Evolutionary conservation across 2,329 filamentous ascomycete species (phyloP).

Genomic region (Microascus cirrosus): DNA sequence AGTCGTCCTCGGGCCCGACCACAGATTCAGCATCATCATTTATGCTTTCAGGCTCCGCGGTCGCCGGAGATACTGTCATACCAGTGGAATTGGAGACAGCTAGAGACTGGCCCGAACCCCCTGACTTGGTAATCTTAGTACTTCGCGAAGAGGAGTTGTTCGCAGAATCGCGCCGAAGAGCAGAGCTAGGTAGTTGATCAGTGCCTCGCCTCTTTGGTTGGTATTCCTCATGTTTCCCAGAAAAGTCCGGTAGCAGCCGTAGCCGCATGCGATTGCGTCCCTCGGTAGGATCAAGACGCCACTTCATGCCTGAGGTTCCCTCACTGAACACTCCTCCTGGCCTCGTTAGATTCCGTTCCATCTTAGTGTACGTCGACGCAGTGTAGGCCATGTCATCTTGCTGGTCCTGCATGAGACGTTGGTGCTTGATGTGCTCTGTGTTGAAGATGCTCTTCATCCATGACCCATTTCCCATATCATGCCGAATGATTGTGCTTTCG

Average conservation of each 20-base stretch:
- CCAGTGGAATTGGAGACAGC: neutral
- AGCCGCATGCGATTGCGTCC: conserved; percentile 91
- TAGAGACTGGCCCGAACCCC: neutral
- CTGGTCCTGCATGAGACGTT: conserved; percentile 80
- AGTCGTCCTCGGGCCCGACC: conserved; percentile 67
- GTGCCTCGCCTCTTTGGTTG: conserved; percentile 68
- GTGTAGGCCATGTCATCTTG: conserved; percentile 80
- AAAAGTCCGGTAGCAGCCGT: conserved; percentile 70
- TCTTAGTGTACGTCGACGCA: conserved; percentile 61
- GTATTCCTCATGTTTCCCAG: conserved; percentile 58
- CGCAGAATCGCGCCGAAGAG: conserved; percentile 5
- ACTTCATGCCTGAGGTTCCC: conserved; percentile 48
- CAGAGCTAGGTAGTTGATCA: conserved; percentile 15
- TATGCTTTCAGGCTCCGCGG: neutral
- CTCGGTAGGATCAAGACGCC: conserved; percentile 93
- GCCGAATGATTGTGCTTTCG: conserved; percentile 65
- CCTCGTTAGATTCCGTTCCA: conserved; percentile 66
- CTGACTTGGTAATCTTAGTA: conserved; percentile 1
- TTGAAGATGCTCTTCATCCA: conserved; percentile 96
- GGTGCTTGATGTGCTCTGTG: conserved; percentile 84
- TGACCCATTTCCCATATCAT: conserved; percentile 75
- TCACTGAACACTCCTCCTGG: conserved; percentile 74
- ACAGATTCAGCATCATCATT: conserved; percentile 11
- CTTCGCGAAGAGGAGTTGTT: conserved; percentile 5
- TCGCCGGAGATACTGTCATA: neutral